Evolutionary conservation across 305 asterid species (phyloP).

Genomic region (Fraxinus sp.): DNA sequence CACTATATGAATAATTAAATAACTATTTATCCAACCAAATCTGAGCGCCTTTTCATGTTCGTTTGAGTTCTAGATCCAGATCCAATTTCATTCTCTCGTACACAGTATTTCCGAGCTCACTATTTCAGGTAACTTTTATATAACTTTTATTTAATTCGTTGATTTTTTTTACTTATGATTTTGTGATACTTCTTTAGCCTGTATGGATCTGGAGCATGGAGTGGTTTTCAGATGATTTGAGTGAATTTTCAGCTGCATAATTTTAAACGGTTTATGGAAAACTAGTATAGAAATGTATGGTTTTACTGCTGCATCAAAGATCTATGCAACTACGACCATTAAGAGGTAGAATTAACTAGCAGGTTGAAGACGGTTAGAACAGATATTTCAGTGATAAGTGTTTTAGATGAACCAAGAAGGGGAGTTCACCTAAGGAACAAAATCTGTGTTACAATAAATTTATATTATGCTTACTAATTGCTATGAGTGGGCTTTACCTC

Average conservation of each 20-base stretch:
- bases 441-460: not conserved
- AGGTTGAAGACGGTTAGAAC: not conserved
- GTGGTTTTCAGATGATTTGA: not conserved
- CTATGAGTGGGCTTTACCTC: not conserved
- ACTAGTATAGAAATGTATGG: not conserved
- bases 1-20: not conserved
- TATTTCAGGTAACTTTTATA: slow-evolving; percentile 17
- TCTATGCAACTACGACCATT: slow-evolving; percentile 15
- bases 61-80: slow-evolving; percentile 39
- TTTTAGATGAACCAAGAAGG: not conserved
- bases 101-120: slow-evolving; percentile 8
- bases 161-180: slow-evolving; percentile 1
- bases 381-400: not conserved
- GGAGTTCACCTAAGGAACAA: not conserved
- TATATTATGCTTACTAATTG: not conserved
- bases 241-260: slow-evolving; percentile 15
- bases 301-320: slow-evolving; percentile 17
- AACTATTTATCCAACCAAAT: slow-evolving; percentile 1
- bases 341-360: slow-evolving; percentile 20
- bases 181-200: not conserved
- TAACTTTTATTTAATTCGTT: not conserved
- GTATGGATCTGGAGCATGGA: not conserved
- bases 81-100: slow-evolving; percentile 28
- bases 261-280: not conserved
- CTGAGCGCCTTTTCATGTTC: slow-evolving; percentile 24